Conservation (phyloP, 129 eudicot genomes). For the Flaveria robusta region DNA sequence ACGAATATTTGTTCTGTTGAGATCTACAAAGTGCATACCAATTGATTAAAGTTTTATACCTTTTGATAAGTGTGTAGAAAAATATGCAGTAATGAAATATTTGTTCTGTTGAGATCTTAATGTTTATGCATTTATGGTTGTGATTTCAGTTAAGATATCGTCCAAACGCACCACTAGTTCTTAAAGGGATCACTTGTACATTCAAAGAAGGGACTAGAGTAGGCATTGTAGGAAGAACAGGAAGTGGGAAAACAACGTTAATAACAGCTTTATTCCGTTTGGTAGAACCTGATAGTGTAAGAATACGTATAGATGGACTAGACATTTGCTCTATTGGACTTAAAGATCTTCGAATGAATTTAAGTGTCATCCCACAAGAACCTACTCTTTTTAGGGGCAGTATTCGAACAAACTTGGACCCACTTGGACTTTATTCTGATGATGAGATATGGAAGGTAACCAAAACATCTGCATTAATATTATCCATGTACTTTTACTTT, state of each 20-base stretch:
- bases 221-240: conserved; percentile 91
- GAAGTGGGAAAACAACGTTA: conserved; percentile 90
- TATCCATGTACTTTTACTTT: background rate
- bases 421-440: conserved; percentile 68
- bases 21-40: background rate
- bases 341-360: conserved; percentile 72
- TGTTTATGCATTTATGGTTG: background rate
- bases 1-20: background rate
- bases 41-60: background rate
- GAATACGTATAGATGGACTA: conserved; percentile 58
- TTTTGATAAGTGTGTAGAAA: background rate
- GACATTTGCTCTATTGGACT: conserved; percentile 74
- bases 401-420: conserved; percentile 75
- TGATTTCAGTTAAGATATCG: conserved; percentile 69
- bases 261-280: conserved; percentile 74
- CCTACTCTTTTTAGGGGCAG: conserved; percentile 85
- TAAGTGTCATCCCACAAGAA: conserved; percentile 90
- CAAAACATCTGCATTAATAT: background rate
- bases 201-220: conserved; percentile 75
- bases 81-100: background rate
- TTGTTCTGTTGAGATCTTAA: background rate
- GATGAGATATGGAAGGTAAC: conserved; percentile 79
- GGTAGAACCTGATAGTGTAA: conserved; percentile 70
- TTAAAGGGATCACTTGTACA: conserved; percentile 81
- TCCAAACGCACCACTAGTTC: conserved; percentile 77